These are phyloP conservation scores for Cudoniella acicularis DNA, from an alignment of 495 filamentous ascomycete species.

Conservation along the genomic window DNA sequence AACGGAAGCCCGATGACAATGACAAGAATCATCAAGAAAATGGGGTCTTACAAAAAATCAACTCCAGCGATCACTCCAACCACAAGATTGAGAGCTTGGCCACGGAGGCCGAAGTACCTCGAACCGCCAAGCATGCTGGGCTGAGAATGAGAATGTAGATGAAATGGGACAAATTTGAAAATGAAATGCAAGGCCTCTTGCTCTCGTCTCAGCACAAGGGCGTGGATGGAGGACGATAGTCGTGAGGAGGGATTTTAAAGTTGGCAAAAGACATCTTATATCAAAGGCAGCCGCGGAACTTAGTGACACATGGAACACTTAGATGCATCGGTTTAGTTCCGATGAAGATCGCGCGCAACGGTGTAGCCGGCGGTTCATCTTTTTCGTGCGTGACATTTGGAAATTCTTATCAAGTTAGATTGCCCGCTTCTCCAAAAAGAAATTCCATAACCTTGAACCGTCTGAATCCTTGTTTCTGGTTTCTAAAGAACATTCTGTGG, in stretches of 20 bases:
- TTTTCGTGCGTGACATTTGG: not conserved
- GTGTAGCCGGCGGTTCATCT: not conserved
- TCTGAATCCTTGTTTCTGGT: not conserved
- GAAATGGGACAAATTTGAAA: conserved; percentile 45
- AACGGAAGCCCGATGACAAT: no score
- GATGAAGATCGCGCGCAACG: not conserved
- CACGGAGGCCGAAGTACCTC: conserved; percentile 63
- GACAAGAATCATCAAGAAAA: no score
- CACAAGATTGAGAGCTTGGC: conserved; percentile 61
- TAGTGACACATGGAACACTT: not conserved
- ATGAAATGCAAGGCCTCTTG: not conserved
- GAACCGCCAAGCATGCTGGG: conserved; percentile 26
- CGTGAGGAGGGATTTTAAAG: not conserved
- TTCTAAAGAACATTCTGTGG: not conserved
- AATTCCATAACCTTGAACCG: not conserved
- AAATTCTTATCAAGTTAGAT: not conserved
- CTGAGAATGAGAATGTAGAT: conserved; percentile 48
- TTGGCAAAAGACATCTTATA: not conserved
- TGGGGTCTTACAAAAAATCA: conserved; percentile 61
- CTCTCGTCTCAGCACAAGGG: not conserved
- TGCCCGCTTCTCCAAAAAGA: not conserved
- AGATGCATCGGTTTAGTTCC: not conserved
- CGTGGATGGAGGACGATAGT: not conserved
- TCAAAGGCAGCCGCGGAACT: not conserved
- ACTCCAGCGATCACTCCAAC: conserved; percentile 66